phyloP scores from a whole-genome alignment of 257 asterid species.

The Lithospermum erythrorhizon region DNA sequence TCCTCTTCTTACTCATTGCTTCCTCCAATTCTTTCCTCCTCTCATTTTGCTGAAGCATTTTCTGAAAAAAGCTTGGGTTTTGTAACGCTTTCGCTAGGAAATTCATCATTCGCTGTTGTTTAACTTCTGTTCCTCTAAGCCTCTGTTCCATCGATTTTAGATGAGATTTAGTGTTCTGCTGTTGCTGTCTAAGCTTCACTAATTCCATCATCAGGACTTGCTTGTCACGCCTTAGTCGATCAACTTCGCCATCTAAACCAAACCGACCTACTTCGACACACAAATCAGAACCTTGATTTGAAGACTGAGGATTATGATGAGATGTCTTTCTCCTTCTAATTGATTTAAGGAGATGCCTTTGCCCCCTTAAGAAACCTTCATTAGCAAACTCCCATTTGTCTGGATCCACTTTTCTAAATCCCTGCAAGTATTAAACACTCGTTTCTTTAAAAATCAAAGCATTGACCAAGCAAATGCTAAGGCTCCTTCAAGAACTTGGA shows the following conservation, averaged over 20 bases:
- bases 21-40: constrained; percentile 30
- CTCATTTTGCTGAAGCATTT: constrained; percentile 23
- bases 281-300: constrained; percentile 15
- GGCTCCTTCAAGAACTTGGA: neutral
- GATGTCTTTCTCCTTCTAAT: constrained; percentile 31
- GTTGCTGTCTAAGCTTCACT: constrained; percentile 35
- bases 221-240: constrained; percentile 31
- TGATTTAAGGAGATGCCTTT: constrained; percentile 27
- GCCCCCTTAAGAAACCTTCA: constrained; percentile 40
- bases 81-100: constrained; percentile 32
- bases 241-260: constrained; percentile 25
- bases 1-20: constrained; percentile 21
- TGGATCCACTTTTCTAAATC: constrained; percentile 38
- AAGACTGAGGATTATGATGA: constrained; percentile 5
- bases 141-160: constrained; percentile 26
- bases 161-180: constrained; percentile 19
- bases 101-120: constrained; percentile 32
- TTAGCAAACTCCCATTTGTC: constrained; percentile 48
- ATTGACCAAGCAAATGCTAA: neutral
- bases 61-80: constrained; percentile 20
- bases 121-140: constrained; percentile 27
- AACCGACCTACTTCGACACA: constrained; percentile 32
- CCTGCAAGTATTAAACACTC: constrained; percentile 24
- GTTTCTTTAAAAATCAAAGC: constrained; percentile 4
- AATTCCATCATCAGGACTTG: constrained; percentile 22